These are phyloP conservation scores for Cryptosporidium andersoni DNA, from an alignment of 169 alveolate genomes.

Conservation along the genomic window DNA sequence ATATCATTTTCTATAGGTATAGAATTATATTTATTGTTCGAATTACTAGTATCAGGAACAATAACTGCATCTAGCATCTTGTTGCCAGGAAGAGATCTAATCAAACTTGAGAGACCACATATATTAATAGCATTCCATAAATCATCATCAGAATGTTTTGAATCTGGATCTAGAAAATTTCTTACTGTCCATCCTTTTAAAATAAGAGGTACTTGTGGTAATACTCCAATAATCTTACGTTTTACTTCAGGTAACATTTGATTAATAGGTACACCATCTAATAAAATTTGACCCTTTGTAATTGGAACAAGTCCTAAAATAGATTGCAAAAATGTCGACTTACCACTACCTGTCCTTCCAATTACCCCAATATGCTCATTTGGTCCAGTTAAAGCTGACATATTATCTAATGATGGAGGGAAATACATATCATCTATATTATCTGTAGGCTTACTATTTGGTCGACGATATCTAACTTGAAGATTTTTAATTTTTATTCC, in stretches of 20 bases:
- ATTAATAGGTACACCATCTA: slow-evolving; percentile 71
- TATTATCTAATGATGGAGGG: slow-evolving; percentile 76
- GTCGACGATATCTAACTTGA: slow-evolving; percentile 79
- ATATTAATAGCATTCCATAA: slow-evolving; percentile 55
- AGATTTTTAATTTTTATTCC: slow-evolving; percentile 76
- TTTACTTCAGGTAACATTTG: slow-evolving; percentile 46
- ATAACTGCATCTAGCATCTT: slow-evolving; percentile 61
- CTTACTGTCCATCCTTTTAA: slow-evolving; percentile 75
- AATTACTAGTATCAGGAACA: slow-evolving; percentile 33
- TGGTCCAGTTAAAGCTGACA: slow-evolving; percentile 78
- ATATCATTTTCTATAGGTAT: background rate
- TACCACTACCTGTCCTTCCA: slow-evolving; percentile 92
- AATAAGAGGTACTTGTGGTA: slow-evolving; percentile 73
- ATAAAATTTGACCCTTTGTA: slow-evolving; percentile 72
- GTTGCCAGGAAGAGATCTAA: slow-evolving; percentile 42
- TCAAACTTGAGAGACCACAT: slow-evolving; percentile 51
- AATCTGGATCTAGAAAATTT: slow-evolving; percentile 72
- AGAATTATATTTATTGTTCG: background rate
- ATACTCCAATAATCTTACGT: slow-evolving; percentile 58
- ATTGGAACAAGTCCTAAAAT: slow-evolving; percentile 81
- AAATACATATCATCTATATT: slow-evolving; percentile 65
- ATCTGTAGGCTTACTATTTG: slow-evolving; percentile 54
- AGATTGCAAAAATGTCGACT: slow-evolving; percentile 83
- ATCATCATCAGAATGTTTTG: slow-evolving; percentile 26
- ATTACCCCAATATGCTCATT: slow-evolving; percentile 84